A percentile compares a stretch with the other conserved stretches of the same genome.
Evolutionary conservation across 2,329 filamentous ascomycete species (phyloP).

Genomic region (Colletotrichum costaricense): DNA sequence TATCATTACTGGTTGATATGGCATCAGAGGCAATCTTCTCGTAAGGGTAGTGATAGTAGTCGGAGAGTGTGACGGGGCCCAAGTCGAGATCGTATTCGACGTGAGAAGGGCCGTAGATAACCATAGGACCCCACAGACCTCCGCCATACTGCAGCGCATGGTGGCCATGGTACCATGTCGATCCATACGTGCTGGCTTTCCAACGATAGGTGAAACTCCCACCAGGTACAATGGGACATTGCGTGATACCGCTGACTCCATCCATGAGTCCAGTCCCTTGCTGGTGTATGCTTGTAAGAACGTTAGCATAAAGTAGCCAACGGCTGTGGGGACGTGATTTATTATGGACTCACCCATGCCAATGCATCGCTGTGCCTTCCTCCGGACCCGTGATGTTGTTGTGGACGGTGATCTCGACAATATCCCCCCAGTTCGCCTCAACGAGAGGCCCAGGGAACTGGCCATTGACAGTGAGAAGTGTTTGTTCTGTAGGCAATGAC

Average conservation of each 20-base stretch:
- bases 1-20: conserved; percentile 54
- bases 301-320: not conserved
- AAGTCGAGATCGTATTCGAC: conserved; percentile 68
- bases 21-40: conserved; percentile 57
- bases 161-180: conserved; percentile 71
- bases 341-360: conserved; percentile 23
- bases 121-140: conserved; percentile 68
- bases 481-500: not conserved
- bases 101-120: conserved; percentile 66
- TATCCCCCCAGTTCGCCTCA: conserved; percentile 33
- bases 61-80: conserved; percentile 65
- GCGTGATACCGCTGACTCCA: conserved; percentile 62
- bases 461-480: conserved; percentile 20
- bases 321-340: too few relatives aligned
- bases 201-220: conserved; percentile 66
- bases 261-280: conserved; percentile 50
- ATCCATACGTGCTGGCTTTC: conserved; percentile 63
- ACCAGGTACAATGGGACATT: conserved; percentile 64
- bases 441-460: conserved; percentile 26
- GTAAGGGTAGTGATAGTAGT: conserved; percentile 67
- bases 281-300: conserved; percentile 20
- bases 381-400: conserved; percentile 33
- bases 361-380: conserved; percentile 33
- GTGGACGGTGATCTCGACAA: conserved; percentile 21
- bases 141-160: conserved; percentile 60